Evolutionary conservation across 2,329 filamentous ascomycete genomes (phyloP), one percentile per base, ranked within the genome.

Genomic region (Cercospora zeae-maydis): DNA sequence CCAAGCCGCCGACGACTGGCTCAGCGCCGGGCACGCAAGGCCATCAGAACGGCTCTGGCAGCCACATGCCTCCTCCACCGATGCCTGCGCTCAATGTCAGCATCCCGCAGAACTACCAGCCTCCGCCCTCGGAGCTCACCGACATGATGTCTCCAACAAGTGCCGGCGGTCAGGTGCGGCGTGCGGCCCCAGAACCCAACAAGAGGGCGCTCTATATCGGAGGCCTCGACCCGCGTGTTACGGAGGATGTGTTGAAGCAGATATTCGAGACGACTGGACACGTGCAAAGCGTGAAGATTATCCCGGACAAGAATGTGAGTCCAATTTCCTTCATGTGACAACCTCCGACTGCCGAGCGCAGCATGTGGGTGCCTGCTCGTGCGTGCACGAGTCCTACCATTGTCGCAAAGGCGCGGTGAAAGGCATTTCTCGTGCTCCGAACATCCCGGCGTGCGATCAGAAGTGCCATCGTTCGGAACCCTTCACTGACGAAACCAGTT

Each of bases 211-310:
- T 99, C 66, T 99, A 99, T 74, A 91, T 99, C 63, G 95, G 95
- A 67, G 95, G 95, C 60, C 82, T 99, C 70, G 95, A 99, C 27
- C 86, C 86, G 63, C 82, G 81, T 72, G 84, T 88, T 51, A 80
- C 84, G 73, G 80, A 83, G 70, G 86, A 88, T 73, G 85, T 88
- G 68, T 79, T 86, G 74, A 79, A 82, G 76, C 83, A 86, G 77
- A 71, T 87, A 27, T 99, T 99, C 75, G 95, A 99, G 83, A 99
- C 95, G 6, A 97, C 93, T 63, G 95, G 95, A 62, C 95, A 99
- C 79, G 95, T 99, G 68, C 90, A 96, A 80, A 97, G 92, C 75
- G 95, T 99, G 76, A 99, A 99, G 84, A 97, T 99, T 75, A 99
- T 99, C 77, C 95, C 95, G 58, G 95, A 99, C 83, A 99, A 99